Evolutionary conservation across 805 yeast genomes (phyloP).

Genomic region (Candida cerambycidarum): DNA sequence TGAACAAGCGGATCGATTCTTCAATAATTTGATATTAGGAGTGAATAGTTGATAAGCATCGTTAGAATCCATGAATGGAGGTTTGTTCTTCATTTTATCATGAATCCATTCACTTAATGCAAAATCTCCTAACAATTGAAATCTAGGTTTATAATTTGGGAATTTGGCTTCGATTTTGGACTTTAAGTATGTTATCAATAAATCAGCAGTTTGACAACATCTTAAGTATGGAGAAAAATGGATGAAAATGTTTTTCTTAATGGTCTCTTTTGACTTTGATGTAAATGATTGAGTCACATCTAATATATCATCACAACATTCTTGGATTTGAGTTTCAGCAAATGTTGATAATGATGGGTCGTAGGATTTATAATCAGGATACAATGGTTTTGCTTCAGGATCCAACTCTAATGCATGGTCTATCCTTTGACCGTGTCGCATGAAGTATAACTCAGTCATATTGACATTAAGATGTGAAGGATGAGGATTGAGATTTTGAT

Average conservation of each 20-base stretch:
- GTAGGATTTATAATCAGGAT: slow-evolving; percentile 27
- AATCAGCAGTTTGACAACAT: slow-evolving; percentile 45
- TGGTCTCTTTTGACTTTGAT: neutral
- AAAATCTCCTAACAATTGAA: slow-evolving; percentile 44
- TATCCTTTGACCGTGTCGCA: slow-evolving; percentile 44
- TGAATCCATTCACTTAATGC: slow-evolving; percentile 48
- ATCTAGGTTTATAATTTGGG: slow-evolving; percentile 32
- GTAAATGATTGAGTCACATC: slow-evolving; percentile 21
- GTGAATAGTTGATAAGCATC: slow-evolving; percentile 48
- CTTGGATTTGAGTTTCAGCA: slow-evolving; percentile 28
- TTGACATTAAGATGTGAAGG: neutral
- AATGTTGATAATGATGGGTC: slow-evolving; percentile 38
- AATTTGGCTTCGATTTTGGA: slow-evolving; percentile 19
- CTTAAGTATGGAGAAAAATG: slow-evolving; percentile 46
- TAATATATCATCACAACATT: slow-evolving; percentile 30
- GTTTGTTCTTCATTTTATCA: slow-evolving; percentile 41
- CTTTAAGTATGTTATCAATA: slow-evolving; percentile 31
- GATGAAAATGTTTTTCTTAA: slow-evolving; percentile 33
- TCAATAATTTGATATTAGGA: slow-evolving; percentile 38
- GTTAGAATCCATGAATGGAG: slow-evolving; percentile 42
- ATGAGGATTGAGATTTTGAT: neutral
- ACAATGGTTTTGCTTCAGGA: slow-evolving; percentile 25
- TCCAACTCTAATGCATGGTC: slow-evolving; percentile 34
- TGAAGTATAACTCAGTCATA: slow-evolving; percentile 43
- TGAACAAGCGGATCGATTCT: slow-evolving; percentile 32